These are phyloP conservation scores for Aspergillus chevalieri DNA, from an alignment of 2,329 filamentous ascomycete species.

Conservation along the genomic window DNA sequence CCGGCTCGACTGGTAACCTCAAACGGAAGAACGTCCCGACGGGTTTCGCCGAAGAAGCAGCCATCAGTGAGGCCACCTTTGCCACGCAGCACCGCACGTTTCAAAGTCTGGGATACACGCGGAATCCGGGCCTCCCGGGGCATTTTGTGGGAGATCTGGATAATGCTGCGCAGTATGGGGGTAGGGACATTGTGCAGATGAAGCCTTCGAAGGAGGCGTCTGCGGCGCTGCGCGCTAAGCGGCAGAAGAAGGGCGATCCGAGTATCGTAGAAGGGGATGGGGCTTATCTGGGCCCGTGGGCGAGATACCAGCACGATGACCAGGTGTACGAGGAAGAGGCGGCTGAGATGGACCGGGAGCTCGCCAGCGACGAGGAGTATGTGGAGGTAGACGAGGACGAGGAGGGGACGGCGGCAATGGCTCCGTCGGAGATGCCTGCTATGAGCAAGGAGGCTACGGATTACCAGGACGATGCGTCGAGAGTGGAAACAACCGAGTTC, in stretches of 20 bases:
- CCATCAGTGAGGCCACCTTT: conserved; percentile 86
- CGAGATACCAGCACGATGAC: conserved; percentile 69
- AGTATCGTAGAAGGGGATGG: conserved; percentile 78
- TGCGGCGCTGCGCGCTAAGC: conserved; percentile 60
- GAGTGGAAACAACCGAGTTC: conserved; percentile 77
- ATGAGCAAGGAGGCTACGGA: conserved; percentile 48
- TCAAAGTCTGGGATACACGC: conserved; percentile 56
- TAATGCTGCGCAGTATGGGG: conserved; percentile 40
- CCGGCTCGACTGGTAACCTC: conserved; percentile 45
- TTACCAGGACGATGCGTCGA: conserved; percentile 50
- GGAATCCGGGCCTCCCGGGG: conserved; percentile 40
- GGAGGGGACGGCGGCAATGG: conserved; percentile 50
- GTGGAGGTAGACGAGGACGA: conserved; percentile 56
- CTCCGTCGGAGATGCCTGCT: conserved; percentile 44
- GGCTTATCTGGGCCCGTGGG: conserved; percentile 93
- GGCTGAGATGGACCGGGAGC: conserved; percentile 62
- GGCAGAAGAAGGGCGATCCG: conserved; percentile 80
- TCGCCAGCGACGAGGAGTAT: conserved; percentile 73
- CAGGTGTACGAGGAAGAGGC: conserved; percentile 62
- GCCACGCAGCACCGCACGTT: conserved; percentile 79
- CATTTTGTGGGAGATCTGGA: conserved; percentile 45
- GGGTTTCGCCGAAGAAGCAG: conserved; percentile 80
- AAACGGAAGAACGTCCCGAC: conserved; percentile 81
- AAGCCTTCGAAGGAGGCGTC: conserved; percentile 64
- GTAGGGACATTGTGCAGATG: conserved; percentile 49